Evolutionary conservation across 2,329 filamentous ascomycete species (phyloP).

Genomic region (Cryphonectria naterciae): DNA sequence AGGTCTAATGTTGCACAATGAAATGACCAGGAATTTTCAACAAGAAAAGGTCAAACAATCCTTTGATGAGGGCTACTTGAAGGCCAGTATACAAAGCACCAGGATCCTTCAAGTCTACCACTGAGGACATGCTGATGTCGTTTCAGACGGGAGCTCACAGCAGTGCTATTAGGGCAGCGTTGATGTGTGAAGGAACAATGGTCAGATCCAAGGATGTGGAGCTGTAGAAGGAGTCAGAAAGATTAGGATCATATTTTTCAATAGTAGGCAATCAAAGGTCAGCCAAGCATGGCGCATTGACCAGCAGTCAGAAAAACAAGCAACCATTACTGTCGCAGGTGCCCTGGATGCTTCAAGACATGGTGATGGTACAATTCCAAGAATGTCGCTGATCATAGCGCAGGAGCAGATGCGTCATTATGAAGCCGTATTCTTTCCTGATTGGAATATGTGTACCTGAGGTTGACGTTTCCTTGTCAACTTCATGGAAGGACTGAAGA

Average conservation of each 20-base stretch:
- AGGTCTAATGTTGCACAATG: background rate
- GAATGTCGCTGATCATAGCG: background rate
- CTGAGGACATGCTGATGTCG: background rate
- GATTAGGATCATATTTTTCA: background rate
- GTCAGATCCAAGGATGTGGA: background rate
- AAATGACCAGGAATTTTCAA: too few relatives aligned
- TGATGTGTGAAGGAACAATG: background rate
- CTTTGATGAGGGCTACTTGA: too few relatives aligned
- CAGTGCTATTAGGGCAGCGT: background rate
- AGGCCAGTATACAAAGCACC: background rate
- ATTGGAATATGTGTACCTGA: too few relatives aligned
- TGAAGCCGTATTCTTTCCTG: background rate
- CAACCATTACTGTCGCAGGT: background rate
- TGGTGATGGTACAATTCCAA: background rate
- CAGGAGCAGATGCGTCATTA: background rate
- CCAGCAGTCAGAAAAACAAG: background rate
- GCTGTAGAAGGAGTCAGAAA: background rate
- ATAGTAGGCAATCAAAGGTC: background rate
- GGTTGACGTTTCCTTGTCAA: too few relatives aligned
- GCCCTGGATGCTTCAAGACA: background rate
- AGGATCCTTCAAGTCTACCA: background rate
- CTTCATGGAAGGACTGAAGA: background rate
- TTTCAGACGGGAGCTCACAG: background rate
- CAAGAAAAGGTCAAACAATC: too few relatives aligned
- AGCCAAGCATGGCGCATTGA: background rate